A percentile compares a stretch with the other conserved stretches of the same genome.
Evolutionary conservation across 2,329 filamentous ascomycete genomes (phyloP).

Genomic region (Aspergillus arachidicola): DNA sequence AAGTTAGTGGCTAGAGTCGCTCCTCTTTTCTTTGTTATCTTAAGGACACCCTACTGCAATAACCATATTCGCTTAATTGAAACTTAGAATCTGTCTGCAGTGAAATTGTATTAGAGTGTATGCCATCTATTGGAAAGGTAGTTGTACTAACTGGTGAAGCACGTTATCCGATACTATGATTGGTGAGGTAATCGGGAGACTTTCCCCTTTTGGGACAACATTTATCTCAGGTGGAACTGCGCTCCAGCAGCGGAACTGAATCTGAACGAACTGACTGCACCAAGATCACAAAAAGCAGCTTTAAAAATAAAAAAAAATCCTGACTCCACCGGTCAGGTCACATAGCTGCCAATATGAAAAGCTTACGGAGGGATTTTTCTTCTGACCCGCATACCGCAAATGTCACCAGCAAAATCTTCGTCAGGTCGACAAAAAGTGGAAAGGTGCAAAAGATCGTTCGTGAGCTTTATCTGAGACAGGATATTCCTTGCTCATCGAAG

Average conservation of each 20-base stretch:
- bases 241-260: conserved; percentile 18
- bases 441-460: conserved; percentile 99
- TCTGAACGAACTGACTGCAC: conserved; percentile 14
- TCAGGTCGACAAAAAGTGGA: conserved; percentile 90
- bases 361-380: conserved; percentile 60
- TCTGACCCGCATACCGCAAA: conserved; percentile 64
- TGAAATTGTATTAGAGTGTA: background rate
- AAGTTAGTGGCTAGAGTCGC: conserved; percentile 9
- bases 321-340: conserved; percentile 15
- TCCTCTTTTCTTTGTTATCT: background rate
- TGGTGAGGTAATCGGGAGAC: conserved; percentile 20
- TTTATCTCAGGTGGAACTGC: conserved; percentile 10
- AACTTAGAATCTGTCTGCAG: background rate
- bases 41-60: conserved; percentile 26
- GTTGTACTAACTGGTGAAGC: background rate
- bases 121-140: background rate
- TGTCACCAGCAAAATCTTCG: conserved; percentile 93
- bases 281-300: conserved; percentile 25
- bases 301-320: conserved; percentile 5
- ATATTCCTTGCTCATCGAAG: conserved; percentile 95
- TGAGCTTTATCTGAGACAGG: conserved; percentile 91
- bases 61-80: conserved; percentile 24
- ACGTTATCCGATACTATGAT: conserved; percentile 7
- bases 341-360: conserved; percentile 55
- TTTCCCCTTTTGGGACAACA: conserved; percentile 25